These are phyloP conservation scores for Elsinoe perseae DNA, from an alignment of 2,329 filamentous ascomycete species.

Conservation along the genomic window DNA sequence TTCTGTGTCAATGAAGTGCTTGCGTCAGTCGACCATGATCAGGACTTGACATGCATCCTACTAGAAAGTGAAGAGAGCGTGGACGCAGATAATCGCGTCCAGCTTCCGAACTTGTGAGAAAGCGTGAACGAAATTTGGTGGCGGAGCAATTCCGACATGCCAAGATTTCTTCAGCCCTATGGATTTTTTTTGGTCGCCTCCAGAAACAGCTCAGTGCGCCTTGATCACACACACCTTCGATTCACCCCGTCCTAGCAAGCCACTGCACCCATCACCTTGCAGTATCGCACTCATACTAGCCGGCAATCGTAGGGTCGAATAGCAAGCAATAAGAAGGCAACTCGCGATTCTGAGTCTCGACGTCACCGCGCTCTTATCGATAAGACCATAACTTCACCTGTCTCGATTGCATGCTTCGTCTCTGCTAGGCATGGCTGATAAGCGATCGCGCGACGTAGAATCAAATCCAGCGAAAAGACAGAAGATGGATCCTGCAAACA, in stretches of 20 bases:
- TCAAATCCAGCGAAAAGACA: constrained; percentile 48
- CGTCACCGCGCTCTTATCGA: background rate
- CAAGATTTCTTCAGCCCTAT: constrained; percentile 9
- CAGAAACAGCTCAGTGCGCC: background rate
- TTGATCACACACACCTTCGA: background rate
- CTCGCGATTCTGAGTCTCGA: background rate
- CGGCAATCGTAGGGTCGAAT: too few species aligned
- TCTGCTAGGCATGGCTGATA: constrained; percentile 44
- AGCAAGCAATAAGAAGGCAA: too few species aligned
- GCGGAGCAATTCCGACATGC: constrained; percentile 4
- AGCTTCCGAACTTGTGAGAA: too few species aligned
- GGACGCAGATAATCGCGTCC: too few species aligned
- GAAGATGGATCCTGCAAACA: constrained; percentile 54
- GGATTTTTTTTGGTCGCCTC: constrained; percentile 10
- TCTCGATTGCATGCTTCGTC: constrained; percentile 6
- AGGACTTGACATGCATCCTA: too few species aligned
- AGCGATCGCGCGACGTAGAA: constrained; percentile 46
- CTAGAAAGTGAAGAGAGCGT: too few species aligned
- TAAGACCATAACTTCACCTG: background rate
- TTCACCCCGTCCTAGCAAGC: too few species aligned
- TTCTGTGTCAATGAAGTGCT: too few species aligned
- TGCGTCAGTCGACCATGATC: background rate
- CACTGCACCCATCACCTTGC: too few species aligned
- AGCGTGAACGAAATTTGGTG: background rate
- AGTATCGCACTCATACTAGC: too few species aligned